A percentile compares a stretch with the other conserved stretches of the same genome.
Conservation (phyloP, 2,329 filamentous ascomycete species). For the Pestalotiopsis sp. region DNA sequence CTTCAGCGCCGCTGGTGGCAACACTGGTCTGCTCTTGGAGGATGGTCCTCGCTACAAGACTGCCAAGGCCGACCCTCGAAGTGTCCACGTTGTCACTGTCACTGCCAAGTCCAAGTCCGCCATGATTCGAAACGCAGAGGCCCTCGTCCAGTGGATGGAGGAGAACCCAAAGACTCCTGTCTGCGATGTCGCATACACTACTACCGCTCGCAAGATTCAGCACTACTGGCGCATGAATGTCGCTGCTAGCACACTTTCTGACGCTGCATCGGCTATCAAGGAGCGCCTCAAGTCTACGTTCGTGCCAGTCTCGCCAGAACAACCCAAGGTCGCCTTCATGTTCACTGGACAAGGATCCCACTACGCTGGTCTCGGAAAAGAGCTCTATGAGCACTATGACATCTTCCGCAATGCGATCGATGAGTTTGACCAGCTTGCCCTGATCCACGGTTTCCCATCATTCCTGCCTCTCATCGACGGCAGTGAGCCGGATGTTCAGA, state of each 20-base stretch:
- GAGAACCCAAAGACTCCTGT: conserved; percentile 53
- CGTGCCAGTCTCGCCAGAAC: conserved; percentile 41
- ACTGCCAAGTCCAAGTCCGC: conserved; percentile 56
- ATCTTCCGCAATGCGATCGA: conserved; percentile 55
- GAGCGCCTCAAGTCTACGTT: conserved; percentile 44
- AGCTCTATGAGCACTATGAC: conserved; percentile 48
- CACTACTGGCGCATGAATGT: conserved; percentile 58
- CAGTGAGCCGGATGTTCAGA: conserved; percentile 42
- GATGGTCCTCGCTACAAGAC: conserved; percentile 50
- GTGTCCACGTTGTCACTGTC: conserved; percentile 60
- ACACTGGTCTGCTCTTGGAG: conserved; percentile 67
- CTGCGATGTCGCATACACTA: conserved; percentile 65
- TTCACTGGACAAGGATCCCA: conserved; percentile 61
- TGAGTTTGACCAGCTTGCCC: conserved; percentile 56
- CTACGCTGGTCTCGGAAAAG: conserved; percentile 52
- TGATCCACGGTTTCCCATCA: conserved; percentile 55
- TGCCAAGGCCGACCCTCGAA: conserved; percentile 49
- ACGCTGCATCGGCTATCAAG: conserved; percentile 44
- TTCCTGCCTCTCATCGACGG: conserved; percentile 55
- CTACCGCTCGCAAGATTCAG: conserved; percentile 66
- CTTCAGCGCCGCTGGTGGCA: conserved; percentile 72
- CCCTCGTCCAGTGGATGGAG: conserved; percentile 56
- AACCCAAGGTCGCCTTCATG: conserved; percentile 52
- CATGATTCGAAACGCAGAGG: conserved; percentile 60
- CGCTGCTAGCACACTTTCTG: conserved; percentile 39